Base-by-base conservation (phyloP, 305 asterid species). In the Solanum hybrid region DNA sequence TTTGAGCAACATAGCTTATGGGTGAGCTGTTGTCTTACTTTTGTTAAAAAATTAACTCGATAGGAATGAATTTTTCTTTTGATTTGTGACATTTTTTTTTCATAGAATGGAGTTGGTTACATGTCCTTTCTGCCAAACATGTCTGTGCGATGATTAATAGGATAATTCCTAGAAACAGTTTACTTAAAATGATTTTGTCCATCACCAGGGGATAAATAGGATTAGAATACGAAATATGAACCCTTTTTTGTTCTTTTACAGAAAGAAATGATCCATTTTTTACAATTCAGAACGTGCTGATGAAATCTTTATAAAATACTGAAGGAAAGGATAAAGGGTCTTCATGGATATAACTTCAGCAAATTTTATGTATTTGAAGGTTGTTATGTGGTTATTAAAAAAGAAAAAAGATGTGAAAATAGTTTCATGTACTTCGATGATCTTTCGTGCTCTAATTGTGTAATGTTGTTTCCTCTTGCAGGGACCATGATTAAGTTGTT, bases 401-500 rank as follows among this genome's bases (percentile, higher is more conserved):
- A 20, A 51, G 87, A 10, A 56, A 84, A 85, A 5, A 51, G 27
- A 84, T 29, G 87, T 22, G 76, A 85, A 22, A 85, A 20, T 6
- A 85, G 31, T 22, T 11, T 31, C n/a, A 85, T 56, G 88, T 8
- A 85, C 76, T 85, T 85, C 0, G 8, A 85, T 85, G 10, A 0
- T 56, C 32, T 85, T 46, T 85, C 42, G 0, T 85, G 76, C 88
- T 85, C n/a, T 66, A n/a, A 22, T 31, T 31, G 35, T 85, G 88
- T 56, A 4, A 51, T 56, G 13, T 85, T 85, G 11, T 56, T 56
- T 56, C 13, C 31, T 85, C 76, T 31, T 85, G 76, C 8, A 85
- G 88, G 76, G 76, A 88, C 79, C 79, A 88, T 88, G 90, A 79
- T 78, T 88, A 88, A 56, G 90, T 76, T 88, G 87, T 78, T 79